Conservation (phyloP, 129 eudicot species). For the Glebionis coronaria region DNA sequence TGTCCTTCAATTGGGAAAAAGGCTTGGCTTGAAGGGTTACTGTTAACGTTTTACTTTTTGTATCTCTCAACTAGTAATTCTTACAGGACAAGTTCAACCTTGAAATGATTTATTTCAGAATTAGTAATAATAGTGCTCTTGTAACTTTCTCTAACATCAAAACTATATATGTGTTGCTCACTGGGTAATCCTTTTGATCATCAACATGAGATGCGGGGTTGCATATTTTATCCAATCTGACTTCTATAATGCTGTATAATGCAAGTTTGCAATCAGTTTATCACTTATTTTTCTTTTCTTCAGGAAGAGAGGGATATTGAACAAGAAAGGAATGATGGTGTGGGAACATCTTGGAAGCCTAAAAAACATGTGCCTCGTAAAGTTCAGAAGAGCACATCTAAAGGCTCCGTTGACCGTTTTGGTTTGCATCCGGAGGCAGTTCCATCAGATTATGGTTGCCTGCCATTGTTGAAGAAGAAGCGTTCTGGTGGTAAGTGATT, state of each 20-base stretch:
- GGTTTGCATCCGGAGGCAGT: slow-evolving; percentile 41
- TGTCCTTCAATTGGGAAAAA: slow-evolving; percentile 4
- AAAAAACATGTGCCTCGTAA: slow-evolving; percentile 67
- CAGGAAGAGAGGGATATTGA: slow-evolving; percentile 90
- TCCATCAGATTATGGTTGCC: slow-evolving; percentile 57
- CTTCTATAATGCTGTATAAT: slow-evolving; percentile 7
- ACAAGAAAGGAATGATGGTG: slow-evolving; percentile 81
- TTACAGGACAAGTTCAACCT: slow-evolving; percentile 10
- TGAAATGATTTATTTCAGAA: slow-evolving; percentile 1
- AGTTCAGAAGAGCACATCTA: slow-evolving; percentile 40
- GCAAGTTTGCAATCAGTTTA: slow-evolving; percentile 19
- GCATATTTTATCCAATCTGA: slow-evolving; percentile 8
- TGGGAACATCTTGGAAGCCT: slow-evolving; percentile 68
- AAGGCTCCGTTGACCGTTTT: slow-evolving; percentile 42
- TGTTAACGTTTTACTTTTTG: neutral
- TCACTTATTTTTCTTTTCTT: slow-evolving; percentile 21
- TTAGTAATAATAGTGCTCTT: too few relatives aligned
- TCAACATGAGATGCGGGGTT: slow-evolving; percentile 3
- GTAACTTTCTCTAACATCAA: neutral
- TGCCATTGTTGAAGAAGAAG: slow-evolving; percentile 71
- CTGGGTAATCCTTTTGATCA: slow-evolving; percentile 4
- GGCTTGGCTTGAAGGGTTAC: slow-evolving; percentile 5
- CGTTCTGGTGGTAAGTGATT: slow-evolving; percentile 79
- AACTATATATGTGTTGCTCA: slow-evolving; percentile 5
- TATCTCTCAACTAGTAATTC: neutral